Evolutionary conservation across 106 monocot species (phyloP), one percentile per base, ranked within the genome.

Genomic region (Agapanthus africanus): DNA sequence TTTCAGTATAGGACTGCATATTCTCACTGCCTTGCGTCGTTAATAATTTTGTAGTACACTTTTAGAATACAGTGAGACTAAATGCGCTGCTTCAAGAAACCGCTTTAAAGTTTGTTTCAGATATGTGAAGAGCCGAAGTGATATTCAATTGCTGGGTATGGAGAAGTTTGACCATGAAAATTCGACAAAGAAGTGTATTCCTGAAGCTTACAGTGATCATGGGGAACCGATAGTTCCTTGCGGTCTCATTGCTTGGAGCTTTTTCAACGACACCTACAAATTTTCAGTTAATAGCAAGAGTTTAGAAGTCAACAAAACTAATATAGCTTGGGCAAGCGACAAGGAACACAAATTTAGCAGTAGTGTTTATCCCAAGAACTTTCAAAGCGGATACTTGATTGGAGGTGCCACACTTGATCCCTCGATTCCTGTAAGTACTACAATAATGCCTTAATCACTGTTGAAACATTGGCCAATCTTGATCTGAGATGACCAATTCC

Each of bases 201-300:
- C 87, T 14, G 84, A 91, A 82, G 76, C 62, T 46, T 71, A 16
- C 37, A 74, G 76, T 11, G 27, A 30, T 15, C 40, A 78, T 70
- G 81, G 87, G 15, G 59, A 67, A 22, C 61, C 79, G 6, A 87
- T 91, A 74, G 79, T 91, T 62, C 91, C 91, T n/a, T 91, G 91
- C 64, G 91, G 91, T 37, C 91, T 91, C 40, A 84, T 91, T 62
- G 87, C 91, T 54, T 91, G 91, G 91, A 91, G 91, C 66, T 73
- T 91, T 74, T 91, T 91, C 75, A 91, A 91, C 62, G 91, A 91
- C 37, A 91, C 87, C 23, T 91, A 87, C 47, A 61, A 38, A 65
- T 84, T 91, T 65, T 84, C 81, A 18, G 11, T 76, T 26, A 57
- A 70, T 34, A 73, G 65, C 11, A 77, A 77, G 34, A 26, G 13